Percentiles rank a stretch among this genome's conserved stretches.
Conservation (phyloP, 768 basidiomycete genomes). For the Lepiota venenata region DNA sequence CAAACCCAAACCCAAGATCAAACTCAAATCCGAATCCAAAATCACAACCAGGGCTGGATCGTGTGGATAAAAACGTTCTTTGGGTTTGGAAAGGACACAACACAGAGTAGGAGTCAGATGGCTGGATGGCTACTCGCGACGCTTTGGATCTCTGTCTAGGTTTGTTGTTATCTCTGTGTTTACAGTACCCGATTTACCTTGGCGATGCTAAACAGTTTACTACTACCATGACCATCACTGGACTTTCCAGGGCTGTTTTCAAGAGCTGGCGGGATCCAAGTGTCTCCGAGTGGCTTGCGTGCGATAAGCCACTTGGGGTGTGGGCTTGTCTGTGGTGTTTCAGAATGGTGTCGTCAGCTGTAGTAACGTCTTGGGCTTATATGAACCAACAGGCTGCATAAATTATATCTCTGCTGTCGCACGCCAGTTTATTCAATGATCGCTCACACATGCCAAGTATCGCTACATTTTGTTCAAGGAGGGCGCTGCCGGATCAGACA, state of each 20-base stretch:
- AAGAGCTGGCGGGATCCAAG: slow-evolving; percentile 39
- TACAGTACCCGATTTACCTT: not conserved
- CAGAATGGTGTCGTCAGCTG: slow-evolving; percentile 44
- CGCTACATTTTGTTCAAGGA: not conserved
- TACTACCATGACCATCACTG: slow-evolving; percentile 47
- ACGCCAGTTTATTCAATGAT: not conserved
- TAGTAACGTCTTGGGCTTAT: slow-evolving; percentile 57
- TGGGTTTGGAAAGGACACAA: slow-evolving; percentile 52
- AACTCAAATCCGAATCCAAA: not conserved
- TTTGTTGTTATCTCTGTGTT: slow-evolving; percentile 14
- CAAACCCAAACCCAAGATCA: not conserved
- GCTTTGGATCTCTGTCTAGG: slow-evolving; percentile 54
- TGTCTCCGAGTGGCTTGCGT: slow-evolving; percentile 58
- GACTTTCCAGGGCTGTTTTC: slow-evolving; percentile 38
- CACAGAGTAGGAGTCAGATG: slow-evolving; percentile 47
- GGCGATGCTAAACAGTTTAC: slow-evolving; percentile 36
- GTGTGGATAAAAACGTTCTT: slow-evolving; percentile 32
- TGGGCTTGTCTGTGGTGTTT: slow-evolving; percentile 68
- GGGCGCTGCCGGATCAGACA: slow-evolving; percentile 35
- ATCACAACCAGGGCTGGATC: not conserved
- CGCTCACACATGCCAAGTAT: not conserved
- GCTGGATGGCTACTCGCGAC: slow-evolving; percentile 50
- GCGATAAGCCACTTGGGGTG: slow-evolving; percentile 58
- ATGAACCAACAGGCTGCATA: slow-evolving; percentile 29
- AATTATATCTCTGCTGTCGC: slow-evolving; percentile 9